Conservation (phyloP, 306 rosid genomes). For the Cicer chorassanicum region DNA sequence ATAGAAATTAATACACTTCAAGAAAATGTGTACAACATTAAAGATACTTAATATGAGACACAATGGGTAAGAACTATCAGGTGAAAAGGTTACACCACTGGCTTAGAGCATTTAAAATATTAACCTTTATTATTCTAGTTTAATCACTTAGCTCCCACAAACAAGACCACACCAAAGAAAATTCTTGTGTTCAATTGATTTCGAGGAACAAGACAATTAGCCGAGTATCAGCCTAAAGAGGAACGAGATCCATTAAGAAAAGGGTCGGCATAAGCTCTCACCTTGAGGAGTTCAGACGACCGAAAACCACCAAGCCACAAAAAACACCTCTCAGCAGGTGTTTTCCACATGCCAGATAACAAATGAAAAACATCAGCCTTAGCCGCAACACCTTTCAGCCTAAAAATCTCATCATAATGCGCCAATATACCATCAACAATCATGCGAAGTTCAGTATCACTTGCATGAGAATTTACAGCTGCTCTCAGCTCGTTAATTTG, state of each 20-base stretch:
- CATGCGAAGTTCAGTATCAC: conserved; percentile 96
- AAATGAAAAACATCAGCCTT: conserved; percentile 96
- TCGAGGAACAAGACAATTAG: background rate
- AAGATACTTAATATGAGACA: too few species aligned
- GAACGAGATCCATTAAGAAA: conserved; percentile 30
- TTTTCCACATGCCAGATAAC: conserved; percentile 99
- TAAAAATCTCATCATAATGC: conserved; percentile 90
- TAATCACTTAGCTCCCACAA: background rate
- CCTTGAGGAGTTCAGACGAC: conserved; percentile 95
- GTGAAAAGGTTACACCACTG: background rate
- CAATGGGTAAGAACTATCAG: background rate
- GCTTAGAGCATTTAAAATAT: background rate
- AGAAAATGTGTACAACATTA: too few species aligned
- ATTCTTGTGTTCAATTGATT: background rate
- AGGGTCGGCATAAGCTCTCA: conserved; percentile 44
- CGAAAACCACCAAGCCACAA: conserved; percentile 98
- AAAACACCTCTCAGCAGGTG: conserved; percentile 97
- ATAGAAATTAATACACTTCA: too few species aligned
- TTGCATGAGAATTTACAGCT: conserved; percentile 93
- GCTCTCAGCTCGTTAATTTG: conserved; percentile 88
- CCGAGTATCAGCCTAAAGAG: background rate
- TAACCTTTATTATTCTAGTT: background rate
- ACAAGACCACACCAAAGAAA: too few species aligned
- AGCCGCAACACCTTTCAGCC: conserved; percentile 81
- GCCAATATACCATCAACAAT: conserved; percentile 78